phyloP scores from a whole-genome alignment of 768 basidiomycete species.

The Agrocybe praecox region DNA sequence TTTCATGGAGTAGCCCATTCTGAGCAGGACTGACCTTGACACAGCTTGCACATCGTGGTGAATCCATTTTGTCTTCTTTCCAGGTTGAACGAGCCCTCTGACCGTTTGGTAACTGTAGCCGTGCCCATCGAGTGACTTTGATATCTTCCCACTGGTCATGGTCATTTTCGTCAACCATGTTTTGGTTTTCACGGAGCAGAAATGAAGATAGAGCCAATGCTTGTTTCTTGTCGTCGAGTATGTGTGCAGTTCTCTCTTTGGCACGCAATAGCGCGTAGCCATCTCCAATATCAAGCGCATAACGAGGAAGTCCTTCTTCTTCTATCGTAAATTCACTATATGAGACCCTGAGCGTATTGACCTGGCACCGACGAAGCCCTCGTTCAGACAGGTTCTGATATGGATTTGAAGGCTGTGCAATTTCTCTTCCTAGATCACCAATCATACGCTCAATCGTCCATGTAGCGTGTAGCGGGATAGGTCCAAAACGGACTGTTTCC shows the following conservation, averaged over 20 bases:
- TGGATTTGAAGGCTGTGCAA: slow-evolving; percentile 10
- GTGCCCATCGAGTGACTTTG: slow-evolving; percentile 29
- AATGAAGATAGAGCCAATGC: background rate
- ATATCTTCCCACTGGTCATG: background rate
- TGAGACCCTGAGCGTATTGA: slow-evolving; percentile 9
- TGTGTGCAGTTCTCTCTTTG: slow-evolving; percentile 8
- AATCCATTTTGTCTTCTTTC: slow-evolving; percentile 2
- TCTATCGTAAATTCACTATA: slow-evolving; percentile 3
- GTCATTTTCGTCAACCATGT: no score
- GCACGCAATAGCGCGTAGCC: slow-evolving; percentile 17
- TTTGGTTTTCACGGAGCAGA: no score
- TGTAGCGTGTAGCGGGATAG: background rate
- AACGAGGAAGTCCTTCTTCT: background rate
- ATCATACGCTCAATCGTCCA: slow-evolving; percentile 11
- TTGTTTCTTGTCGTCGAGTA: slow-evolving; percentile 5
- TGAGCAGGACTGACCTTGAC: slow-evolving; percentile 6
- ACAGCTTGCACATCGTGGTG: no score
- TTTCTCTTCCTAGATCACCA: slow-evolving; percentile 10
- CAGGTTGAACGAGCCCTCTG: slow-evolving; percentile 27
- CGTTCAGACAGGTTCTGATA: slow-evolving; percentile 8
- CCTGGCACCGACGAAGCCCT: slow-evolving; percentile 8
- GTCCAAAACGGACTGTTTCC: slow-evolving; percentile 26
- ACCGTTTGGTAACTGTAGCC: slow-evolving; percentile 33
- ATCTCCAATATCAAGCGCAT: slow-evolving; percentile 6
- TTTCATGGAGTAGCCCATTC: no score